Conservation (phyloP, 306 rosid species). For the Prunus salicina region DNA sequence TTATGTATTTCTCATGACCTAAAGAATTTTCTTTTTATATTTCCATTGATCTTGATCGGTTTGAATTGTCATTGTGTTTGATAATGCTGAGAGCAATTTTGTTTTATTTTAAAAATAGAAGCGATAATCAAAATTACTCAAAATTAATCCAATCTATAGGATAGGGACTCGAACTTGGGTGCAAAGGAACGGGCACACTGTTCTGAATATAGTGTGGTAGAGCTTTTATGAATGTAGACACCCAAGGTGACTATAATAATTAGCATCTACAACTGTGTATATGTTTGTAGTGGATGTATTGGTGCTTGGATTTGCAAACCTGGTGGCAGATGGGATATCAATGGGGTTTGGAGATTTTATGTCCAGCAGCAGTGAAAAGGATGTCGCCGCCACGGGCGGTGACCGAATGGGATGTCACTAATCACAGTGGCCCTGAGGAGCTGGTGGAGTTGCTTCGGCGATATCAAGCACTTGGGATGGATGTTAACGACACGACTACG, state of each 20-base stretch:
- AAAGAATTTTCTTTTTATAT: neutral
- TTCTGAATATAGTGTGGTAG: neutral
- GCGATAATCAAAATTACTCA: too few relatives aligned
- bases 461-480: slow-evolving; percentile 62
- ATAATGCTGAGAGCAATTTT: neutral
- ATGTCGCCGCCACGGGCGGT: slow-evolving; percentile 35
- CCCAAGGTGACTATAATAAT: neutral
- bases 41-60: neutral
- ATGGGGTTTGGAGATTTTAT: slow-evolving; percentile 70
- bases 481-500: slow-evolving; percentile 38
- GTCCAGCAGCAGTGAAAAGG: slow-evolving; percentile 45
- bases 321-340: slow-evolving; percentile 71
- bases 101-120: too few relatives aligned
- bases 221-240: too few relatives aligned
- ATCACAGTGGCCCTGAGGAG: slow-evolving; percentile 29
- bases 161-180: too few relatives aligned
- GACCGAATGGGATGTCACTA: slow-evolving; percentile 54
- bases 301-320: slow-evolving; percentile 66
- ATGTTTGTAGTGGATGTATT: slow-evolving; percentile 37
- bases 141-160: too few relatives aligned
- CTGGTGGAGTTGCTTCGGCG: slow-evolving; percentile 27
- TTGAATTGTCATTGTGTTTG: neutral
- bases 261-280: neutral
- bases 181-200: rapidly evolving
- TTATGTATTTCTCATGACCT: neutral